Conservation (phyloP, 1,284 basidiomycete genomes). For the Apiotrichum gamsii region DNA sequence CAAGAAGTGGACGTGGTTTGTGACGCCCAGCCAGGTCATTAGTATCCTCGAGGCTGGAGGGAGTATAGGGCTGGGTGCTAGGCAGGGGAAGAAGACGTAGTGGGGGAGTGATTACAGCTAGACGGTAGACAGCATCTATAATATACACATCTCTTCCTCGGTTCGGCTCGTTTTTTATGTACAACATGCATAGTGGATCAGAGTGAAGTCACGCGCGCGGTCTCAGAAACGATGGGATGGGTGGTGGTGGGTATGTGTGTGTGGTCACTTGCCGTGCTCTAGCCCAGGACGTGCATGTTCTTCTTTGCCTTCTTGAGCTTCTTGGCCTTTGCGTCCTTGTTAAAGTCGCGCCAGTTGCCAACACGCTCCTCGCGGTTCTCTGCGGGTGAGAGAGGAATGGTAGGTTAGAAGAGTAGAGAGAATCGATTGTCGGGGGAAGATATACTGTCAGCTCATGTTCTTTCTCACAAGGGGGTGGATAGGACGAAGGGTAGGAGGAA, state of each 20-base stretch:
- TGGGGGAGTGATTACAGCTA: not conserved
- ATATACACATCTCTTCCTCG: not conserved
- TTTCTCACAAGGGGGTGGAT: slow-evolving; percentile 1
- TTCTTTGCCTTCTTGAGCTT: slow-evolving; percentile 43
- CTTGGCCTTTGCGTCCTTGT: slow-evolving; percentile 24
- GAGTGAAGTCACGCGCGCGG: not conserved
- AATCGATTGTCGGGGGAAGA: too few species aligned
- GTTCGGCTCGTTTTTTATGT: not conserved
- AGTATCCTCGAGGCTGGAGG: slow-evolving; percentile 57
- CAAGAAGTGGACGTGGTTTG: slow-evolving; percentile 75
- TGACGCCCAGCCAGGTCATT: slow-evolving; percentile 58
- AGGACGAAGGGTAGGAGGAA: not conserved
- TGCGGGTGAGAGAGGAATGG: slow-evolving; percentile 14
- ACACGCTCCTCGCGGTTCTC: slow-evolving; percentile 43
- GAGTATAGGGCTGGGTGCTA: slow-evolving; percentile 50
- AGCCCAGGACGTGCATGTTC: slow-evolving; percentile 40
- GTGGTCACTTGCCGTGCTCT: slow-evolving; percentile 5
- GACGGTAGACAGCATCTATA: not conserved
- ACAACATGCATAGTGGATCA: not conserved
- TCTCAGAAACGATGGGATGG: not conserved
- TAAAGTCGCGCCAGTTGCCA: slow-evolving; percentile 41
- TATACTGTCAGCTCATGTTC: slow-evolving; percentile 27
- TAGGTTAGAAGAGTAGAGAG: not conserved
- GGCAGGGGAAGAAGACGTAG: slow-evolving; percentile 2
- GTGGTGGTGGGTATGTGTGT: not conserved